Base-by-base conservation (phyloP, 805 yeast genomes). In the Starmerella stellata region DNA sequence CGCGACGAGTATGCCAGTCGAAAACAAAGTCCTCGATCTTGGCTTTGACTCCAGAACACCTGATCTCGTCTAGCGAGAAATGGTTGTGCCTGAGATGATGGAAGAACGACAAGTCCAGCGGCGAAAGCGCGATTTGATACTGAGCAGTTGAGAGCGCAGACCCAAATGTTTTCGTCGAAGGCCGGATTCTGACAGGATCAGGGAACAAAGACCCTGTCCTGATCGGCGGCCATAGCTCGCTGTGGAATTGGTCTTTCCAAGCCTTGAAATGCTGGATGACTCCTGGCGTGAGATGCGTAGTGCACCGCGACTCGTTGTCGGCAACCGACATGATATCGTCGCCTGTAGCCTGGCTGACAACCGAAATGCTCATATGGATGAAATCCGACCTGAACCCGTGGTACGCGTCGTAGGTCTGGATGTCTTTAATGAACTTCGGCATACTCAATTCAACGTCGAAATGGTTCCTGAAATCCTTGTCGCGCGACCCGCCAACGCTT, bases 191-290 rank as follows among this genome's bases (percentile, higher is more conserved):
- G 2, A 38, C 44, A 4, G 50, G 46, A 15, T 46, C 54, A 14
- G 57, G 58, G 61, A 81, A 87, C 19, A 90, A 52, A 1, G 59
- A 56, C 0, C 96, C 95, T 34, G 70, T 65, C 37, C 92, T 68
- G 14, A 82, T 69, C 0, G 96, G 94, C 17, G 85, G 62, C 38
- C 82, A 72, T 47, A 78, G 65, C 39, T 76, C 74, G 20, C 87
- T 76, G n/a, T 76, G 69, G 56, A 87, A 87, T 46, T 79, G 67
- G 25, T 60, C 58, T 93, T 95, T 85, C 96, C 96, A 90, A 4
- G 57, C 53, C 51, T 72, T 74, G 59, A 90, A 83, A 43, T 74
- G 78, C 5, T 60, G 53, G 47, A 87, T 64, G 0, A 75, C 68
- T 4, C 62, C 62, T 1, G 95, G 93, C 2, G 83, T 66, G 38